Base-by-base conservation (phyloP, 495 filamentous ascomycete genomes). In the Podospora sp. region DNA sequence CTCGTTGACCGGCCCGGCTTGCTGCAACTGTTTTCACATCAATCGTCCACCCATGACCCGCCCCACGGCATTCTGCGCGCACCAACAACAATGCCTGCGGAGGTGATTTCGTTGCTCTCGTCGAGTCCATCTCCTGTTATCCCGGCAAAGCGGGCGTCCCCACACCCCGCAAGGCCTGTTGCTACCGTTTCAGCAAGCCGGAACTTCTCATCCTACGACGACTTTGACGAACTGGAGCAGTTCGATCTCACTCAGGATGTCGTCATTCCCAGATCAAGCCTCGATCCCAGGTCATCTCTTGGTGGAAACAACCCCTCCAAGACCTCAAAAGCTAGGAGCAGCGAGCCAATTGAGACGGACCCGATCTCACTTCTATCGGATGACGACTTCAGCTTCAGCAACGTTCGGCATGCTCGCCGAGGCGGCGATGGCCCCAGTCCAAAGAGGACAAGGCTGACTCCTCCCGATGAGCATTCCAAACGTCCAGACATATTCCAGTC, bases 281-380 rank as follows among this genome's bases (percentile, higher is more conserved):
- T 46, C 40, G 12, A 18, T 14, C 40, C 40, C 40, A 46, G 12
- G 40, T 46, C 16, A 18, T 14, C 11, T 46, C 40, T 46, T 14
- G 40, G 40, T 18, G 12, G 11, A 12, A 14, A 14, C 4, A 46
- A 7, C 21, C 52, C 6, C 7, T 11, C 20, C 52, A 55, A 22
- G 52, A 22, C 52, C 8, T 25, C 56, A 51, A 65, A 60, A 25
- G 1, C 9, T 6, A 25, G 2, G 9, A 11, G n/a, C 49, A 33
- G 18, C n/a, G 49, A 33, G 53, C 22, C 33, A 21, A 25, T 51
- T 46, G 26, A 24, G 18, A 24, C 57, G 14, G 62, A 65, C 21
- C 16, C 59, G 27, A 22, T 56, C 16, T 66, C 60, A 36, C 75
- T 86, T 60, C 73, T 83, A 14, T 86, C 84, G 0, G 84, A 88